Conservation (phyloP, 305 asterid species). For the Fraxinus floribunda region DNA sequence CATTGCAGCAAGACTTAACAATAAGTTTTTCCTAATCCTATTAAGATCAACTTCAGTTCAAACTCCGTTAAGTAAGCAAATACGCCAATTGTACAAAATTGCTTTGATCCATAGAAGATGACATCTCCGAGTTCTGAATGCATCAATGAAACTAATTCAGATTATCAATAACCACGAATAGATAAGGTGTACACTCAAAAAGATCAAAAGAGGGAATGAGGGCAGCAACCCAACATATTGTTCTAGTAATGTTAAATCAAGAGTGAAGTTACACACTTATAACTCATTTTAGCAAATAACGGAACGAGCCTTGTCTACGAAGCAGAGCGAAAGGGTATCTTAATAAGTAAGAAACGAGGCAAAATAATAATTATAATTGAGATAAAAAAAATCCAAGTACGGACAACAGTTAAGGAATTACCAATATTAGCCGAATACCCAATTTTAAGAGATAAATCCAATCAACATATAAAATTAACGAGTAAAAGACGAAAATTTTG, state of each 20-base stretch:
- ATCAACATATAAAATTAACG: background rate
- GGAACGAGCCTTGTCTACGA: background rate
- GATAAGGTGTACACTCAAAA: background rate
- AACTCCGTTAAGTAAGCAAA: background rate
- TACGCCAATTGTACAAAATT: conserved; percentile 6
- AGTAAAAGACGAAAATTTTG: background rate
- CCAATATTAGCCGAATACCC: background rate
- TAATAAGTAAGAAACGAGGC: background rate
- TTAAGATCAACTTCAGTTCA: background rate
- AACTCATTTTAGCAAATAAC: background rate
- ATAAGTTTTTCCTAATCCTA: background rate
- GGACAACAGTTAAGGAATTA: background rate
- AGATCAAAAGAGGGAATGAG: background rate
- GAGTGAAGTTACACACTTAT: background rate
- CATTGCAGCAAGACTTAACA: background rate
- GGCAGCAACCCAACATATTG: background rate
- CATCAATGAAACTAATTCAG: conserved; percentile 1
- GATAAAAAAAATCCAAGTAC: background rate
- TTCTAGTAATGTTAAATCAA: background rate
- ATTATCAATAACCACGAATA: conserved; percentile 9
- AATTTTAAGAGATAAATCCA: background rate
- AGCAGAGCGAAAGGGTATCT: background rate
- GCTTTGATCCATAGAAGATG: background rate
- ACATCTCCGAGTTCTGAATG: conserved; percentile 14
- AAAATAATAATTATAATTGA: background rate